Evolutionary conservation across 768 basidiomycete genomes (phyloP), one percentile per base, ranked within the genome.

Genomic region (Zangia roseola): DNA sequence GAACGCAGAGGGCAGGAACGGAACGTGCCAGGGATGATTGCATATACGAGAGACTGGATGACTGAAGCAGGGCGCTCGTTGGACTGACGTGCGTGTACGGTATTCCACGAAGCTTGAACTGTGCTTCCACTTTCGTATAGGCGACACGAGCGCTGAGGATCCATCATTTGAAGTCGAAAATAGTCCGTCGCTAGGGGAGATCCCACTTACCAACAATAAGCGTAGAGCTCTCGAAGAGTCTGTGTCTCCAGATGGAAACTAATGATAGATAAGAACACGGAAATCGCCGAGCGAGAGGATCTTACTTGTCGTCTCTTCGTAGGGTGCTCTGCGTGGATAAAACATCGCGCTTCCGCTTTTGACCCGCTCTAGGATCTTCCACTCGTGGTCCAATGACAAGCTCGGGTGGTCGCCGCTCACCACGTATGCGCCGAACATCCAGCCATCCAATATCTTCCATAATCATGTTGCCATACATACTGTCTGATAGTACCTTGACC

Each of bases 41-140:
- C 14, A 83, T 74, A 44, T 82, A 74, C 4, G 72, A 71, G 24
- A 84, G 57, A 38, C 80, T 78, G 17, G 76, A 68, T 0, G 77
- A 62, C 39, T 73, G 57, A 17, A 75, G 54, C 26, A 71, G 58
- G 23, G 71, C 59, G 38, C 63, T 69, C 12, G 76, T 64, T 28
- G 90, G 84, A 54, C 81, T 83, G 60, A 93, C 85, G 41, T 88
- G 80, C 3, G 75, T 82, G 60, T 83, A 92, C 1, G 86, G 84
- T 43, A 95, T 94, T 20, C 78, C 78, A 24, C 88, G 86, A 19
- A 82, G 68, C 65, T 93, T 91, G 65, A 97, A 81, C 64, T 95
- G 93, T 38, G 81, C 76, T 68, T 97, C 92, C 45, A 97, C 84
- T 58, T 85, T 90, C 55, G 83, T 86, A 60, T 90, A 90, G n/a